Evolutionary conservation across 148 eudicot genomes (phyloP).

Genomic region (Camellia japonica): DNA sequence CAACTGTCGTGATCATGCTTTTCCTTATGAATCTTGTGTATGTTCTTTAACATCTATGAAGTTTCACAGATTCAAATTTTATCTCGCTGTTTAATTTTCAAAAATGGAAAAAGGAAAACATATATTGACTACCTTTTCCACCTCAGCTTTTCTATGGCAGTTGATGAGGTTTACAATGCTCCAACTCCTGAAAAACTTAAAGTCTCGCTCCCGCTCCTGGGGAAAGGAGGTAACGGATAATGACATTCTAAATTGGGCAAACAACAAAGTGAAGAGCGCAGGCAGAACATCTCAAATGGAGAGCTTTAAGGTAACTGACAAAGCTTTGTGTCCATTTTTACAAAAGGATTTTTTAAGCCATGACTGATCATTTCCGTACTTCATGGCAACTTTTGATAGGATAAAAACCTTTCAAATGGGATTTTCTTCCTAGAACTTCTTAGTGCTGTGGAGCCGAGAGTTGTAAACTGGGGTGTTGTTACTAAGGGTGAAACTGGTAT

Average conservation of each 20-base stretch:
- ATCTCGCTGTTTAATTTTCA: background rate
- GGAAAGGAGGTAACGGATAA: slow-evolving; percentile 84
- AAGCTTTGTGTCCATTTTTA: background rate
- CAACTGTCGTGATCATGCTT: background rate
- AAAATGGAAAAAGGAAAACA: background rate
- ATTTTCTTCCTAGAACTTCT: slow-evolving; percentile 86
- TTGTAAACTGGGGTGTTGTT: slow-evolving; percentile 84
- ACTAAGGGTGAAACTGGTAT: slow-evolving; percentile 86
- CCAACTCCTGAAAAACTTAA: slow-evolving; percentile 75
- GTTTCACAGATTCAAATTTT: background rate
- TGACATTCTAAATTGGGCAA: slow-evolving; percentile 88
- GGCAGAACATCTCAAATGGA: slow-evolving; percentile 71
- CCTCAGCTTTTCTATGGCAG: slow-evolving; percentile 89
- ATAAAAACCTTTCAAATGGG: slow-evolving; percentile 75
- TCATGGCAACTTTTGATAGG: slow-evolving; percentile 40
- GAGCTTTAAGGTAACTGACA: slow-evolving; percentile 62
- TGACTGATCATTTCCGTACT: slow-evolving; percentile 7
- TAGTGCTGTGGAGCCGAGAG: slow-evolving; percentile 86
- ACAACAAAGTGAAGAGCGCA: slow-evolving; percentile 58
- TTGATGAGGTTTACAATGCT: slow-evolving; percentile 94
- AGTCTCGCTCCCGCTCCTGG: slow-evolving; percentile 64
- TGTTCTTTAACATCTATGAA: background rate
- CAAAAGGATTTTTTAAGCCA: background rate
- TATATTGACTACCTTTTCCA: slow-evolving; percentile 11
- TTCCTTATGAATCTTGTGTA: background rate